Base-by-base conservation (phyloP, 139 green algal species). In the Chlorella sp. region DNA sequence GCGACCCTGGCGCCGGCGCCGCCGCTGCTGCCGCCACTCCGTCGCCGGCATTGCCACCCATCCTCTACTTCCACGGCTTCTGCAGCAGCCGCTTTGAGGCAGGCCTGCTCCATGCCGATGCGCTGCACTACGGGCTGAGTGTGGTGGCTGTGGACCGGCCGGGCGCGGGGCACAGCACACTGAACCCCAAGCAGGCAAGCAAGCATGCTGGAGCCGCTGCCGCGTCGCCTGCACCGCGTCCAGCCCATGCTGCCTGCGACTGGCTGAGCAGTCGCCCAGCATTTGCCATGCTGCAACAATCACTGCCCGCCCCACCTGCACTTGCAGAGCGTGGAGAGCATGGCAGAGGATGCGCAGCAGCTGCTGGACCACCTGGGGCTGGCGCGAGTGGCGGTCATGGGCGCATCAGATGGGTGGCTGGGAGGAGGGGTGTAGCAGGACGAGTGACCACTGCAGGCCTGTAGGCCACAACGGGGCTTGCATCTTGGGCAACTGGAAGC, bases 11-110 rank as follows among this genome's bases (percentile, higher is more conserved):
- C 25, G 23, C 69, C 36, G 9, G 6, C 26, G 21, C 69, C 11
- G 38, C 20, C 36, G 21, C 36, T 32, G 36, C 36, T 47, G 68
- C 68, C 25, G 69, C 69, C 51, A 18, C 25, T 32, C 36, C 4
- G 12, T 4, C 68, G 7, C 20, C 60, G 60, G n/a, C n/a, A 20
- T 23, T 30, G 23, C 60, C 20, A 67, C 23, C 20, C 1, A 30
- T 82, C 4, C 25, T 83, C 2, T 81, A 87, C 64, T 60, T 87
- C 3, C 83, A 87, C 55, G 83, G 83, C 4, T 87, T 83, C 25
- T 5, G 30, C 26, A 57, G 51, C 25, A 64, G 32, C 32, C 51
- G 83, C 4, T 34, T 87, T 3, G 83, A 87, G 65, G 56, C 69
- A 0, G 83, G 17, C 1, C 51, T 81, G 55, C 36, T 87, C 6